Percentiles rank a stretch among this genome's conserved stretches.
Conservation (phyloP, 106 monocot genomes). For the Phalaenopsis equestris region DNA sequence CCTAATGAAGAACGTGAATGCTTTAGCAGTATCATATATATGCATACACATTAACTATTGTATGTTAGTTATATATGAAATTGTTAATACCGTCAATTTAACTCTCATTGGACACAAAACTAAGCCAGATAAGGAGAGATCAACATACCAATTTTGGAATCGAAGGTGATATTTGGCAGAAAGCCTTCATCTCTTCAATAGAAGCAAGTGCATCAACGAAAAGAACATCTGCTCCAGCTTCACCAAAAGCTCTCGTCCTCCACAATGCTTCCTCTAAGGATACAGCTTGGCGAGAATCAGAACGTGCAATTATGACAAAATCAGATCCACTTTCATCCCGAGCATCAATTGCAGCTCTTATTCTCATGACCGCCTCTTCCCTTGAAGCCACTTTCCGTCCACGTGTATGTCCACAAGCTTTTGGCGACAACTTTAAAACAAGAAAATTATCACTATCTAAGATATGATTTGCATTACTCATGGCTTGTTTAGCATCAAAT, state of each 20-base stretch:
- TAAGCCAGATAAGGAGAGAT: neutral
- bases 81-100: neutral
- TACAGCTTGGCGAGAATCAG: conserved; percentile 86
- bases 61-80: neutral
- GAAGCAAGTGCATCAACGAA: conserved; percentile 95
- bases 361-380: conserved; percentile 75
- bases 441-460: conserved; percentile 2
- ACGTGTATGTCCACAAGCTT: conserved; percentile 95
- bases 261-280: conserved; percentile 81
- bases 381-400: conserved; percentile 93
- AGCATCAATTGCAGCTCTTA: conserved; percentile 93
- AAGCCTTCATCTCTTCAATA: conserved; percentile 87
- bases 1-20: too few relatives aligned
- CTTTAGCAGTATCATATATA: too few relatives aligned
- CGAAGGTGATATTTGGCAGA: conserved; percentile 72
- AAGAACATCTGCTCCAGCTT: conserved; percentile 95
- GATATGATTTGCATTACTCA: neutral
- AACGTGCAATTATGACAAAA: conserved; percentile 85
- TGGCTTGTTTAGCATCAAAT: conserved; percentile 1
- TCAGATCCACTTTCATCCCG: conserved; percentile 87
- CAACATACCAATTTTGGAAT: conserved; percentile 85
- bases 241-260: conserved; percentile 91
- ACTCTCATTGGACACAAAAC: neutral
- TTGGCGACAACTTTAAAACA: conserved; percentile 64
- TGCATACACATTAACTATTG: neutral